Evolutionary conservation across 768 basidiomycete genomes (phyloP).

Genomic region (Boletus reticuloceps): DNA sequence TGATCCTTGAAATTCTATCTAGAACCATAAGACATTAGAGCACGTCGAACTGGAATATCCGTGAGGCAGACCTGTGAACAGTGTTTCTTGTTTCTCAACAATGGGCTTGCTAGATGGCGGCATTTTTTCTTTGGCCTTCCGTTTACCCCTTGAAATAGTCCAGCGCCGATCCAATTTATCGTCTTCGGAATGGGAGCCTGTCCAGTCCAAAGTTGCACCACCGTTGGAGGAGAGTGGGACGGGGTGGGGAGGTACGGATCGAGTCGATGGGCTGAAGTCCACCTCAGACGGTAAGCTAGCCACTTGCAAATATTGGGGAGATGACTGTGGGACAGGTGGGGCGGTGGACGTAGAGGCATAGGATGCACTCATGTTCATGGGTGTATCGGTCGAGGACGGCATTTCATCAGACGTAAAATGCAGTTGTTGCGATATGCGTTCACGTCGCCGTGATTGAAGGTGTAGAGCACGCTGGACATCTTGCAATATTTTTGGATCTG

Average conservation of each 20-base stretch:
- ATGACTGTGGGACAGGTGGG: constrained; percentile 11
- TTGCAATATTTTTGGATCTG: constrained; percentile 78
- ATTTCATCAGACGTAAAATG: constrained; percentile 18
- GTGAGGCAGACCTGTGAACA: constrained; percentile 49
- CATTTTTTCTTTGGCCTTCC: constrained; percentile 53
- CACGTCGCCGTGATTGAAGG: constrained; percentile 72
- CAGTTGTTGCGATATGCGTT: constrained; percentile 40
- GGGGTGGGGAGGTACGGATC: constrained; percentile 50
- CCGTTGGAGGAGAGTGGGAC: constrained; percentile 68
- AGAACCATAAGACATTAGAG: not conserved
- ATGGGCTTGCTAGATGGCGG: constrained; percentile 40
- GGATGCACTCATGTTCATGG: constrained; percentile 25
- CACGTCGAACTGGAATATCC: constrained; percentile 1
- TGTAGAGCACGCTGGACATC: constrained; percentile 76
- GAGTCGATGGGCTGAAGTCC: constrained; percentile 69
- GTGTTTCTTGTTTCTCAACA: constrained; percentile 57
- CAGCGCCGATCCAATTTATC: constrained; percentile 60
- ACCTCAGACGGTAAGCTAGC: constrained; percentile 41
- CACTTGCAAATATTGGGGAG: constrained; percentile 23
- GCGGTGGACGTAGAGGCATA: constrained; percentile 32
- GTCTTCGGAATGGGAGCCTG: constrained; percentile 51
- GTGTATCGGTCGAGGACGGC: constrained; percentile 26
- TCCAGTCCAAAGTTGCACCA: constrained; percentile 74
- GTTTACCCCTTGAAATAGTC: constrained; percentile 51
- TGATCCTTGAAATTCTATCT: constrained; percentile 62